Percentiles rank a stretch among this genome's conserved stretches.
These are phyloP conservation scores for Nakazawaea pomicola DNA, from an alignment of 805 yeast genomes.

Conservation along the genomic window DNA sequence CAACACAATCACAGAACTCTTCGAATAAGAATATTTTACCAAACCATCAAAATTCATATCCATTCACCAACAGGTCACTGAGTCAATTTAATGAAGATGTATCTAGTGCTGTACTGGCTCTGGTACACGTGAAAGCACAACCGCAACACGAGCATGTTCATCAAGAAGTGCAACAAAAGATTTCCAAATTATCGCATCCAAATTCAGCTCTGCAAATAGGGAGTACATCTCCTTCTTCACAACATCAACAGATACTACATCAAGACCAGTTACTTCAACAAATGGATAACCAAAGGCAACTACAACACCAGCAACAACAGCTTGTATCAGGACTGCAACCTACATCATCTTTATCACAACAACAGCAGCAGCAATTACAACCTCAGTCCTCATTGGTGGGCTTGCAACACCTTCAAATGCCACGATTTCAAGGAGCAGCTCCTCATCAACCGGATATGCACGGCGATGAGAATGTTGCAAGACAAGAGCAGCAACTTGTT, in stretches of 20 bases:
- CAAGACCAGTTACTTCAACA: constrained; percentile 13
- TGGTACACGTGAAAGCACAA: constrained; percentile 13
- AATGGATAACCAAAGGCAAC: background rate
- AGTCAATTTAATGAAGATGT: constrained; percentile 14
- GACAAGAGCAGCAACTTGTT: constrained; percentile 13
- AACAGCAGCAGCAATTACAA: constrained; percentile 9
- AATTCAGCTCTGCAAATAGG: background rate
- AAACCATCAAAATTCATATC: background rate
- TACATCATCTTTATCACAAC: constrained; percentile 3
- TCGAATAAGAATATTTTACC: too few relatives aligned
- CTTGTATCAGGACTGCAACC: background rate
- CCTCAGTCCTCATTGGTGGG: too few relatives aligned
- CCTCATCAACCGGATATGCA: background rate
- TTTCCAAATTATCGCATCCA: constrained; percentile 2
- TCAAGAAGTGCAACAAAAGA: constrained; percentile 11
- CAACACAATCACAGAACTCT: too few relatives aligned
- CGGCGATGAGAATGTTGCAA: constrained; percentile 5
- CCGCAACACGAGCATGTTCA: constrained; percentile 17
- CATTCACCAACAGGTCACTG: constrained; percentile 5
- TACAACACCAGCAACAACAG: background rate
- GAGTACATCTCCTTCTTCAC: background rate
- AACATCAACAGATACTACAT: constrained; percentile 8
- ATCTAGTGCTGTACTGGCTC: constrained; percentile 13
- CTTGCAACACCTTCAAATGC: background rate
- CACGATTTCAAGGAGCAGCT: background rate